A percentile compares a stretch with the other conserved stretches of the same genome.
Evolutionary conservation across 345 rosid species (phyloP).

Genomic region (Populus ilicifolia): DNA sequence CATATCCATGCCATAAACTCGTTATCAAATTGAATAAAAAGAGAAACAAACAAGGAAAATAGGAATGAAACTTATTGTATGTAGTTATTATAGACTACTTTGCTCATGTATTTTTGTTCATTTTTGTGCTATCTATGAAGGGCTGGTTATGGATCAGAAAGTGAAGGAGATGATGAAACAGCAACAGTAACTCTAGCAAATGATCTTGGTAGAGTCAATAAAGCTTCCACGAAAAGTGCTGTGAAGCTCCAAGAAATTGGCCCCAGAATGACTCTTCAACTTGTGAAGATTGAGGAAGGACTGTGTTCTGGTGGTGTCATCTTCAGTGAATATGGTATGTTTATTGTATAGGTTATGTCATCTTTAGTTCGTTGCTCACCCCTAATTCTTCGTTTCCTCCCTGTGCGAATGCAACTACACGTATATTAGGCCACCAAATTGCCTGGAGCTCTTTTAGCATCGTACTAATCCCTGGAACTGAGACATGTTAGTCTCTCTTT

Average conservation of each 20-base stretch:
- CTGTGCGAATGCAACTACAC: too few relatives aligned
- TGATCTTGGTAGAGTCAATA: constrained; percentile 73
- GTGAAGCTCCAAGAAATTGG: constrained; percentile 92
- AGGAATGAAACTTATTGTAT: not conserved
- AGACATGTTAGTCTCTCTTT: not conserved
- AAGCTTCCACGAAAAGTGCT: constrained; percentile 68
- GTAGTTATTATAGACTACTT: not conserved
- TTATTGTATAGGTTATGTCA: not conserved
- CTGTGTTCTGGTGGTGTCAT: constrained; percentile 78
- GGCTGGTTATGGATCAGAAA: constrained; percentile 94
- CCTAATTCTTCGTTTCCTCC: not conserved
- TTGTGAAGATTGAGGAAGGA: constrained; percentile 75
- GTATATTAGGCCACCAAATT: not conserved
- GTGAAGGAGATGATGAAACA: constrained; percentile 93
- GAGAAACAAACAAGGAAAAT: not conserved
- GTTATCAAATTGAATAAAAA: not conserved
- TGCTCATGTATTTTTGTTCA: not conserved
- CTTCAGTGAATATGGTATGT: constrained; percentile 41
- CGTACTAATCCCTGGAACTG: not conserved
- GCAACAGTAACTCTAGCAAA: constrained; percentile 75
- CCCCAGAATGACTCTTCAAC: constrained; percentile 87
- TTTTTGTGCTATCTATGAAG: constrained; percentile 31
- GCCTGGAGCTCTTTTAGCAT: not conserved
- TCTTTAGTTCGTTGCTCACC: not conserved
- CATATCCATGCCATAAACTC: not conserved